A percentile compares a stretch with the other conserved stretches of the same genome.
Conservation (phyloP, 768 basidiomycete genomes). For the Strobilomyces echinocephalus region DNA sequence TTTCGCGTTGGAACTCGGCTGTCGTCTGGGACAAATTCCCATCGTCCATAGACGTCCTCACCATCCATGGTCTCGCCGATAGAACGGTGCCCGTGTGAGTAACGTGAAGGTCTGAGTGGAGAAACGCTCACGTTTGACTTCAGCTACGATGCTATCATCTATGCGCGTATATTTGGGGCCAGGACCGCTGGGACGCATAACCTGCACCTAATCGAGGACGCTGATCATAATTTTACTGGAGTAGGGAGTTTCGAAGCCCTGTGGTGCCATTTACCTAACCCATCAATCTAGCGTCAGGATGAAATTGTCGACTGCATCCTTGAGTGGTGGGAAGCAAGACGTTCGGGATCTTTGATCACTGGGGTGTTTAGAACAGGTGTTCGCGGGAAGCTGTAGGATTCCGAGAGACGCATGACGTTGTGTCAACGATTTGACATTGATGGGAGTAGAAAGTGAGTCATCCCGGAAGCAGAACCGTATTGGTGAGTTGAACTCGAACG, state of each 20-base stretch:
- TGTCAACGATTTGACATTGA: too few relatives aligned
- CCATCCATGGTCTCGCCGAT: constrained; percentile 72
- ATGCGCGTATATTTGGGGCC: constrained; percentile 53
- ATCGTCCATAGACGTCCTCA: constrained; percentile 57
- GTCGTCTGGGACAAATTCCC: constrained; percentile 71
- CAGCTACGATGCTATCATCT: constrained; percentile 72
- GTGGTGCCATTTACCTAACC: constrained; percentile 1
- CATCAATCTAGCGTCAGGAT: constrained; percentile 45
- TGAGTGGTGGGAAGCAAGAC: constrained; percentile 57
- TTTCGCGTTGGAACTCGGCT: constrained; percentile 61
- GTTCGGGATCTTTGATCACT: constrained; percentile 46
- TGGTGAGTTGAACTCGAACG: neutral
- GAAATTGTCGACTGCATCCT: constrained; percentile 64
- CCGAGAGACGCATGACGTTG: neutral
- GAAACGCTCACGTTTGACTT: neutral
- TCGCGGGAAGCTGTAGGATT: constrained; percentile 42
- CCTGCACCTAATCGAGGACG: constrained; percentile 64
- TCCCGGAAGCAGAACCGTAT: neutral
- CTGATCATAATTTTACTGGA: constrained; percentile 76
- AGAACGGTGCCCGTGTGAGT: constrained; percentile 65
- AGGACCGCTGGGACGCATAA: constrained; percentile 66
- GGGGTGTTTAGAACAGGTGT: constrained; percentile 62
- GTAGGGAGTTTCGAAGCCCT: constrained; percentile 25
- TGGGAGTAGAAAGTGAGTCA: neutral
- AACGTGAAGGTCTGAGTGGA: neutral